Base-by-base conservation (phyloP, 2,329 filamentous ascomycete genomes). In the Botryotinia globosa region DNA sequence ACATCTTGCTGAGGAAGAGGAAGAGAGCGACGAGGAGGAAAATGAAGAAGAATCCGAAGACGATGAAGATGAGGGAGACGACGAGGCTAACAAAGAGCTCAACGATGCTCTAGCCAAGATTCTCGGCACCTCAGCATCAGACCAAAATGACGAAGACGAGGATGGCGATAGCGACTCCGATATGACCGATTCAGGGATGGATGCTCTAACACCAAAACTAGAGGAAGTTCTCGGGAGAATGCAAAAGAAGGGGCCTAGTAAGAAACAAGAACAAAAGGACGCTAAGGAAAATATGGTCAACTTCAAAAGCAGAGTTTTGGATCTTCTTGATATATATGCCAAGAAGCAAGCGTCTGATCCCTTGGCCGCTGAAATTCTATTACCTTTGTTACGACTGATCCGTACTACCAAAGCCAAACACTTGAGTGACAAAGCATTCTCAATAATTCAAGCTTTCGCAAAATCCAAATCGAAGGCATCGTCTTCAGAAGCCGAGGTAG, bases 121-220 rank as follows among this genome's bases (percentile, higher is more conserved):
- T 3, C 88, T 97, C 3, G 90, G 92, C 58, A 94, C 91, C 71
- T 91, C 91, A 74, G 83, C 85, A 12, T 83, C 89, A 34, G 88
- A 91, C 79, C 87, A 90, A 70, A 87, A 90, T 25, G 39, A 58
- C 25, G 84, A 86, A 1, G 87, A 86, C 2, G 86, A 87, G 4
- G 85, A 85, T 1, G 87, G 85, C 1, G 89, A 89, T 44, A 87
- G 87, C 16, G 91, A 92, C 74, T 90, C 88, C 4, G 93, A 97
- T 82, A 97, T 99, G 94, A 92, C 94, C 74, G 95, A 98, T 82
- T 94, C 95, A 29, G 92, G 97, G 80, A 98, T 98, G 96, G 90
- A 97, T 83, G 90, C 90, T 5, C 85, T 98, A 25, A 95, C 98
- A 78, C 88, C 88, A 18, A 91, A 95, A 79, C 88, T 99, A 6